Evolutionary conservation across 164 flowering plant genomes (phyloP), one percentile per base, ranked within the genome.

Genomic region (Vitis rupestris): DNA sequence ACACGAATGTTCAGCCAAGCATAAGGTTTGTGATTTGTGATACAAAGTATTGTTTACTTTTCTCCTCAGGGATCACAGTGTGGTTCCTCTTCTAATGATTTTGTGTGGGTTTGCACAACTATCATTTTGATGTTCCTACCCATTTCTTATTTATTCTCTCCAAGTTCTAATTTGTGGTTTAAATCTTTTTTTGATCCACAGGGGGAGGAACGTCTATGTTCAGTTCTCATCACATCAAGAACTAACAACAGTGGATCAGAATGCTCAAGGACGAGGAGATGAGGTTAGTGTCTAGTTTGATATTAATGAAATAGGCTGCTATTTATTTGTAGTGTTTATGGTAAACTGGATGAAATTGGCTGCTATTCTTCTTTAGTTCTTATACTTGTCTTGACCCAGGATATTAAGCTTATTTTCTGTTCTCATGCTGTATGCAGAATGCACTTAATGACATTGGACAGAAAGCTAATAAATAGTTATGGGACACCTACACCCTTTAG

Each of bases 141-240:
- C 3, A 0, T 23, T 60, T 64, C 27, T 44, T 27, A 2, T 10
- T 27, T 49, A 3, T 68, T 61, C 14, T 61, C 14, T 13, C 48
- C 7, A 23, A 3, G 13, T 9, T 55, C 8, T 12, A 10, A 9
- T n/a, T 49, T 6, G 13, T 37, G 30, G 12, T 62, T 59, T 68
- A 3, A 54, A 53, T 64, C 8, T 72, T 44, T 64, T 44, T 59
- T 47, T 61, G 5, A 44, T 37, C 50, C 55, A 1, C 66, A 91
- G 99, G 85, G 99, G 99, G 61, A 86, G 99, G 78, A 95, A 93
- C 82, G 97, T 95, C 10, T 95, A 93, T 81, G 79, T 93, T 71
- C 99, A 95, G 69, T 95, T 93, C 76, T 95, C 99, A 59, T 95
- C 99, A 10, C 99, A 93, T 81, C 99, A 93, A 75, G 99, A 95